Percentiles rank a stretch among this genome's conserved stretches.
Conservation (phyloP, 768 basidiomycete species). For the Russula earlei region DNA sequence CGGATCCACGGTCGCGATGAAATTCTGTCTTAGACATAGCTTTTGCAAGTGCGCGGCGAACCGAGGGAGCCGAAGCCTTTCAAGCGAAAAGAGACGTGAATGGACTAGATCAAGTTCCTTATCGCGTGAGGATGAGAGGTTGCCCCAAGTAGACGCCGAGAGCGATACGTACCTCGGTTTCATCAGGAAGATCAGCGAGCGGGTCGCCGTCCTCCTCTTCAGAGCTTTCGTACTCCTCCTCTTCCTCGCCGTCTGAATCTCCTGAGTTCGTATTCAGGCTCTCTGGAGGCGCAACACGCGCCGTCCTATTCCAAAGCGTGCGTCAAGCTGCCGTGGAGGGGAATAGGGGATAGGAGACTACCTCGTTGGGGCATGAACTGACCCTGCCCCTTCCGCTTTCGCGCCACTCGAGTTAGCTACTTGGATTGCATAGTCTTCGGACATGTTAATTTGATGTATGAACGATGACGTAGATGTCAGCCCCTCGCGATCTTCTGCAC, state of each 20-base stretch:
- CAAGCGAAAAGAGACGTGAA: constrained; percentile 60
- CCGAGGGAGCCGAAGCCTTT: constrained; percentile 57
- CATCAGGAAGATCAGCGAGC: constrained; percentile 70
- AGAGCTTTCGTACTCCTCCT: constrained; percentile 32
- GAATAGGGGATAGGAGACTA: neutral
- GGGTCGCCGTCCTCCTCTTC: constrained; percentile 40
- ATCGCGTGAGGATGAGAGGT: constrained; percentile 6
- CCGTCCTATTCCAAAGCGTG: constrained; percentile 10
- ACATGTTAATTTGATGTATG: constrained; percentile 4
- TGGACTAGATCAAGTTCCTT: constrained; percentile 87
- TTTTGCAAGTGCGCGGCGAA: constrained; percentile 61
- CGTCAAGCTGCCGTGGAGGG: neutral
- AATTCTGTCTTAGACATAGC: constrained; percentile 83
- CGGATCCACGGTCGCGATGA: constrained; percentile 62
- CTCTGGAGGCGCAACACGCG: constrained; percentile 16
- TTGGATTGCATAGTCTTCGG: neutral
- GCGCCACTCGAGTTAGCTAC: neutral
- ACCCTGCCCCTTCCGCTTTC: neutral
- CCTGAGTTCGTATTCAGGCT: neutral
- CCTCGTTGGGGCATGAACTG: constrained; percentile 1
- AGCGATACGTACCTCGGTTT: constrained; percentile 57
- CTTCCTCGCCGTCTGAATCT: constrained; percentile 46
- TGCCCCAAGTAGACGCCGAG: neutral
- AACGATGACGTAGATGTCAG: neutral
- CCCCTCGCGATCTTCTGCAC: neutral